Evolutionary conservation across 192 early-diverging fungal species (phyloP), one percentile per base, ranked within the genome.

Genomic region (Geranomyces michiganensis): DNA sequence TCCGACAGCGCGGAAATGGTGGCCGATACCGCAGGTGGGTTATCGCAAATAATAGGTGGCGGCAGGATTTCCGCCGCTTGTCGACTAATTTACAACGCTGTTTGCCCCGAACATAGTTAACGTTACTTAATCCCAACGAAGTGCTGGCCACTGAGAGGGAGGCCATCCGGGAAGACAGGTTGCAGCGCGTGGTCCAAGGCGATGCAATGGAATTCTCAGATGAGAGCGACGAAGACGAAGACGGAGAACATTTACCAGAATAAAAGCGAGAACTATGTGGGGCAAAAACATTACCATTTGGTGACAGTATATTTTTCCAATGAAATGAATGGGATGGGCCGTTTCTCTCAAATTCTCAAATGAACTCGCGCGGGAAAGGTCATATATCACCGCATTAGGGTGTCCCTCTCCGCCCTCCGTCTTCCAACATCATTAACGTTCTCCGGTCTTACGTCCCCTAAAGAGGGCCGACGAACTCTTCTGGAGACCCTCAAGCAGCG

Each of bases 21-120:
- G 75, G 68, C 82, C 82, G 4, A 78, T 84, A 30, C 82, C 82
- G 5, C 58, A 47, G 65, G 82, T 84, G 32, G 73, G 67, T 58
- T 56, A 22, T n/a, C 32, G 22, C 17, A 19, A n/a, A n/a, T n/a
- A n/a, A n/a, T n/a, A n/a, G n/a, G n/a, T n/a, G n/a, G n/a, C n/a
- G n/a, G 27, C 51, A 9, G 29, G 19, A 26, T n/a, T 0, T 5
- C 65, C n/a, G 21, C 29, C 55, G 19, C 51, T 53, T 26, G 19
- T 53, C 51, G 4, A 15, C 24, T n/a, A n/a, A 47, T 47, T 47
- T 47, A 47, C 10, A n/a, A 53, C 36, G 15, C 17, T 8, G 7
- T 26, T 53, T 53, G 4, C 51, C 24, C 10, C 19, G 10, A 49
- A 24, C 22, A 48, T 45, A 84, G 79, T 55, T 84, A 33, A 74